Percentiles rank a stretch among this genome's conserved stretches.
These are phyloP conservation scores for Metarhizium album DNA, from an alignment of 2,329 filamentous ascomycete species.

Conservation along the genomic window DNA sequence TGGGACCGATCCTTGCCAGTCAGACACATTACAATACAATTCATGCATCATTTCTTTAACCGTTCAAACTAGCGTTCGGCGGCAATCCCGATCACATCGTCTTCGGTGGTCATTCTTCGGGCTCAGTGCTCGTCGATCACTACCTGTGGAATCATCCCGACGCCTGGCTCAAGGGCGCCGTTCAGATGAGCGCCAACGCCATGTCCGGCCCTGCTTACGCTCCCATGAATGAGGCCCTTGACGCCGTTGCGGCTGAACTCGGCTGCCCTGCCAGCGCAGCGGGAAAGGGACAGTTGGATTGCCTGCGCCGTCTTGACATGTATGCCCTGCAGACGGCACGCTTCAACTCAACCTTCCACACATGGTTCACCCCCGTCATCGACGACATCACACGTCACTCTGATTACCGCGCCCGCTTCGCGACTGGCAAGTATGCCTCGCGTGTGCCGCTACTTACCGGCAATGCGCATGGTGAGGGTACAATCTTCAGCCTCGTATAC, in stretches of 20 bases:
- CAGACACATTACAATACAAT: no score
- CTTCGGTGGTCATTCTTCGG: slow-evolving; percentile 31
- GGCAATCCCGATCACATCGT: slow-evolving; percentile 33
- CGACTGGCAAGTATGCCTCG: slow-evolving; percentile 15
- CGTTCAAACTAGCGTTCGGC: slow-evolving; percentile 23
- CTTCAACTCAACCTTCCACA: slow-evolving; percentile 19
- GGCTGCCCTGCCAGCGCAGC: slow-evolving; percentile 18
- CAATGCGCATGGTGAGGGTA: slow-evolving; percentile 25
- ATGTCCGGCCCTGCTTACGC: slow-evolving; percentile 28
- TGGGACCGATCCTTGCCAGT: not conserved
- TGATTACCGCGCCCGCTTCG: slow-evolving; percentile 15
- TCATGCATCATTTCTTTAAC: not conserved
- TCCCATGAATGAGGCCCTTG: slow-evolving; percentile 23
- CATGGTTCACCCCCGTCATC: slow-evolving; percentile 30
- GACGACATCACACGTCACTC: slow-evolving; percentile 23
- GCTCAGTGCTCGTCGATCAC: slow-evolving; percentile 27
- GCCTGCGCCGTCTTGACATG: slow-evolving; percentile 21
- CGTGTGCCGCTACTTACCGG: slow-evolving; percentile 26
- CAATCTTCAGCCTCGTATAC: slow-evolving; percentile 26
- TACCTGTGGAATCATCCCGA: slow-evolving; percentile 31
- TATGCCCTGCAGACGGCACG: not conserved
- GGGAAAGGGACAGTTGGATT: slow-evolving; percentile 23
- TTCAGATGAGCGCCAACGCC: slow-evolving; percentile 32
- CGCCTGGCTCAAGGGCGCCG: slow-evolving; percentile 25
- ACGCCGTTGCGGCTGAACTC: slow-evolving; percentile 25